phyloP scores from a whole-genome alignment of 2,329 filamentous ascomycete genomes.

The Plenodomus biglobosus region DNA sequence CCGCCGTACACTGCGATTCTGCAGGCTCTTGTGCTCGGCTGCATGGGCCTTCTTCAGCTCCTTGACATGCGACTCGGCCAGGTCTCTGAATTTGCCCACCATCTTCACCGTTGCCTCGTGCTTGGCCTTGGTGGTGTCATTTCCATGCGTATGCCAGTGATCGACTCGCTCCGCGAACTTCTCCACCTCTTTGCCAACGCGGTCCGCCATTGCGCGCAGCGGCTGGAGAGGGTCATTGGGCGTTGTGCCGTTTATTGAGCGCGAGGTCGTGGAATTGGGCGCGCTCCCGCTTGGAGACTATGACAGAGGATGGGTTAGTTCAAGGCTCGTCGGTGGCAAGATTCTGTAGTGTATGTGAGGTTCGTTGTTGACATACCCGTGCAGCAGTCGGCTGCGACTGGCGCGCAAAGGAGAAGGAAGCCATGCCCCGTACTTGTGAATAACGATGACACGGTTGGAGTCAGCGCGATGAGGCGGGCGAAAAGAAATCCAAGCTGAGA shows the following conservation, averaged over 20 bases:
- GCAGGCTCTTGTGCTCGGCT: constrained; percentile 40
- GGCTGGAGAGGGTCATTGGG: constrained; percentile 56
- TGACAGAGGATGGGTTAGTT: neutral
- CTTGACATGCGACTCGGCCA: constrained; percentile 54
- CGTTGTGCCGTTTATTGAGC: constrained; percentile 11
- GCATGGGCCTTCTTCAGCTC: constrained; percentile 49
- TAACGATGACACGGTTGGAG: neutral
- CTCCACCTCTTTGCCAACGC: constrained; percentile 79
- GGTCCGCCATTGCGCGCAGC: constrained; percentile 65
- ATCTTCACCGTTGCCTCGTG: constrained; percentile 54
- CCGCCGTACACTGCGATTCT: constrained; percentile 36
- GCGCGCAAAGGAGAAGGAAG: constrained; percentile 29
- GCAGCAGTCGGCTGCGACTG: constrained; percentile 27
- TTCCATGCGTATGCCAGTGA: constrained; percentile 56
- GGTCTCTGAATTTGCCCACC: constrained; percentile 49
- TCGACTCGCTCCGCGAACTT: constrained; percentile 82
- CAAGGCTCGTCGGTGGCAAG: neutral
- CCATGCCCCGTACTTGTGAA: constrained; percentile 17
- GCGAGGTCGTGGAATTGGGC: constrained; percentile 16
- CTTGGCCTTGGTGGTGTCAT: constrained; percentile 46
- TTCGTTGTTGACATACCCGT: constrained; percentile 24
- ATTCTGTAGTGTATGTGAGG: too few species aligned
- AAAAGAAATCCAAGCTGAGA: neutral
- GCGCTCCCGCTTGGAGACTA: constrained; percentile 16
- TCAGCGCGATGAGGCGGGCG: constrained; percentile 1